Evolutionary conservation across 306 rosid species (phyloP).

Genomic region (Trifolium repens): DNA sequence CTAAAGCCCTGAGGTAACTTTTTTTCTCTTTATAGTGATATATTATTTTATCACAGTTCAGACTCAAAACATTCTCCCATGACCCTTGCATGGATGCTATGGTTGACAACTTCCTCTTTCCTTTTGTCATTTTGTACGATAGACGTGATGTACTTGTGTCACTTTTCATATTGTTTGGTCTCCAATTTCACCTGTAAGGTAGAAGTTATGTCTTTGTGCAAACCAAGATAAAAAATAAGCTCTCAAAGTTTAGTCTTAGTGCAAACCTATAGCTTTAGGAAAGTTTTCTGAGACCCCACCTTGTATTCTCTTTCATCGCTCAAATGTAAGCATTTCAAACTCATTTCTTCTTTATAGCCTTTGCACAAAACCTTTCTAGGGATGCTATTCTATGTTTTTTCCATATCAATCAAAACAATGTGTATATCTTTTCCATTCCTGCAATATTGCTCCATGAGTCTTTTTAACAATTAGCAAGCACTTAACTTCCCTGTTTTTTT

Average conservation of each 20-base stretch:
- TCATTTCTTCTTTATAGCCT: background rate
- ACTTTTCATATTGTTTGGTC: background rate
- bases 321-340: conserved; percentile 2
- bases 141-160: background rate
- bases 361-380: background rate
- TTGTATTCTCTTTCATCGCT: background rate
- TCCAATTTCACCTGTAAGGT: conserved; percentile 2
- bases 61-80: background rate
- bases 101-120: conserved; percentile 1
- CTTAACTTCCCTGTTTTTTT: background rate
- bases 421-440: conserved; percentile 13
- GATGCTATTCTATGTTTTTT: background rate
- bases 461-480: background rate
- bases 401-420: background rate
- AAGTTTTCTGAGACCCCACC: background rate
- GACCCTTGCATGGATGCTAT: background rate
- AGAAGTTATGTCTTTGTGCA: background rate
- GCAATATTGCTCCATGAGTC: background rate
- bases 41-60: too few relatives aligned
- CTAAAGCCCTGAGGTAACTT: too few relatives aligned
- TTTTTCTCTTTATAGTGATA: too few relatives aligned
- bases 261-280: background rate
- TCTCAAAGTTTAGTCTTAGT: background rate
- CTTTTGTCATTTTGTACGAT: background rate
- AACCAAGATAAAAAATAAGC: background rate